Evolutionary conservation across 2,329 filamentous ascomycete species (phyloP).

Genomic region (Trichoderma polysporum): DNA sequence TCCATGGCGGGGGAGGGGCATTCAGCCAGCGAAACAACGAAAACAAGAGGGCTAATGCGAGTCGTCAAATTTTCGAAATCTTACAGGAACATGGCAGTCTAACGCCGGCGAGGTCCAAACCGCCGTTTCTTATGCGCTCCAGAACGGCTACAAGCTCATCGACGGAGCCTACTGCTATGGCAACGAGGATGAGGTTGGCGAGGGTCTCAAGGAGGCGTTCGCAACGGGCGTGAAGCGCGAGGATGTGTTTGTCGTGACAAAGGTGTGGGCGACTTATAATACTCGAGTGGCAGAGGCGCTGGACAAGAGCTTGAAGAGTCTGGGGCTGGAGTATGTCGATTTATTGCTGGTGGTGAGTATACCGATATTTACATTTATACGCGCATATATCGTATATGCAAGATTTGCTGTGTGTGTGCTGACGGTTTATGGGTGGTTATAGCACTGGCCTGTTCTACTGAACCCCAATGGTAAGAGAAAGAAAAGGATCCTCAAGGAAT

Average conservation of each 20-base stretch:
- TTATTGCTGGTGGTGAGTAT: conserved; percentile 64
- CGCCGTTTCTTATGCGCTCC: conserved; percentile 60
- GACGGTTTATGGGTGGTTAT: background rate
- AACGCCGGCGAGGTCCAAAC: conserved; percentile 56
- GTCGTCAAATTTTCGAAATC: background rate
- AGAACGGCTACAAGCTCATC: conserved; percentile 58
- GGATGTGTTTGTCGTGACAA: conserved; percentile 81
- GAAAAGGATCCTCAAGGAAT: background rate
- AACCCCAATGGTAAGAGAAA: conserved; percentile 65
- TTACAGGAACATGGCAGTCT: conserved; percentile 64
- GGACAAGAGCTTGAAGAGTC: conserved; percentile 68
- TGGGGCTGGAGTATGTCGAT: conserved; percentile 80
- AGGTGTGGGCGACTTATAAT: conserved; percentile 82
- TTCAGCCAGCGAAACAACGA: background rate
- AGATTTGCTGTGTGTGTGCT: background rate
- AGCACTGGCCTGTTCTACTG: conserved; percentile 80
- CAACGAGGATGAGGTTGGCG: conserved; percentile 81
- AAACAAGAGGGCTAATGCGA: background rate
- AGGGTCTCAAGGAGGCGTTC: conserved; percentile 73
- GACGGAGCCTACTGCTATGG: conserved; percentile 76
- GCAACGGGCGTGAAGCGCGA: conserved; percentile 68
- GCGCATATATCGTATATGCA: background rate
- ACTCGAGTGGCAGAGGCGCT: conserved; percentile 67
- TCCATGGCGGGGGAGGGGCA: conserved; percentile 15
- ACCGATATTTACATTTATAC: background rate